These are phyloP conservation scores for Aspergillus coremiiformis DNA, from an alignment of 495 filamentous ascomycete species.

Conservation along the genomic window DNA sequence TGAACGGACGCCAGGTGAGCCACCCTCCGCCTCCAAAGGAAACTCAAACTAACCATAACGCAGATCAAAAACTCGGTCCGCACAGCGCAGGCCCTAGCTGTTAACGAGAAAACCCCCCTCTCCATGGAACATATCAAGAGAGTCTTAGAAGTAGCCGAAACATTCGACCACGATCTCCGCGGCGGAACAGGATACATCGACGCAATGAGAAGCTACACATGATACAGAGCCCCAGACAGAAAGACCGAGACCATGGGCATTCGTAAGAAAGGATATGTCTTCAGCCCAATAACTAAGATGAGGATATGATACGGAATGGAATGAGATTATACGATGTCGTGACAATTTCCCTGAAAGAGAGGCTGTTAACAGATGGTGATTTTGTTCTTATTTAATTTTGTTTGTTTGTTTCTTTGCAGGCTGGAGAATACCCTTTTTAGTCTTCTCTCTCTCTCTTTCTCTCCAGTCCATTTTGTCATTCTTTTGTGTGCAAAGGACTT, in stretches of 20 bases:
- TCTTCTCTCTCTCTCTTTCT: slow-evolving; percentile 4
- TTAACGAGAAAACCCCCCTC: slow-evolving; percentile 63
- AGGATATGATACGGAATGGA: background rate
- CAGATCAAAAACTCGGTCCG: slow-evolving; percentile 89
- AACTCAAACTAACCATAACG: slow-evolving; percentile 5
- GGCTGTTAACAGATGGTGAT: background rate
- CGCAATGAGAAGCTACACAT: slow-evolving; percentile 47
- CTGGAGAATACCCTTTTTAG: slow-evolving; percentile 4
- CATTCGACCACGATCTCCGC: slow-evolving; percentile 69
- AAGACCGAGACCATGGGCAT: no score
- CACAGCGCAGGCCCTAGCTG: slow-evolving; percentile 77
- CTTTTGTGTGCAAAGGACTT: background rate
- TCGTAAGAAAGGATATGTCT: background rate
- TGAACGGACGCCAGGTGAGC: slow-evolving; percentile 80
- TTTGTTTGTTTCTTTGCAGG: background rate
- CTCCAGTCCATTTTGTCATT: slow-evolving; percentile 7
- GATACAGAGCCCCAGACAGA: background rate
- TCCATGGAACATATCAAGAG: slow-evolving; percentile 76
- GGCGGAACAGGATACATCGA: slow-evolving; percentile 55
- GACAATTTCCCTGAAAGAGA: background rate
- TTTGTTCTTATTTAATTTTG: background rate
- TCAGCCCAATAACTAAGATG: background rate
- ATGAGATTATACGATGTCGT: background rate
- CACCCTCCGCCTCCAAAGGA: slow-evolving; percentile 2
- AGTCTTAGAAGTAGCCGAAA: slow-evolving; percentile 74